phyloP scores from a whole-genome alignment of 129 eudicot species.

The Pittosporum tobira region DNA sequence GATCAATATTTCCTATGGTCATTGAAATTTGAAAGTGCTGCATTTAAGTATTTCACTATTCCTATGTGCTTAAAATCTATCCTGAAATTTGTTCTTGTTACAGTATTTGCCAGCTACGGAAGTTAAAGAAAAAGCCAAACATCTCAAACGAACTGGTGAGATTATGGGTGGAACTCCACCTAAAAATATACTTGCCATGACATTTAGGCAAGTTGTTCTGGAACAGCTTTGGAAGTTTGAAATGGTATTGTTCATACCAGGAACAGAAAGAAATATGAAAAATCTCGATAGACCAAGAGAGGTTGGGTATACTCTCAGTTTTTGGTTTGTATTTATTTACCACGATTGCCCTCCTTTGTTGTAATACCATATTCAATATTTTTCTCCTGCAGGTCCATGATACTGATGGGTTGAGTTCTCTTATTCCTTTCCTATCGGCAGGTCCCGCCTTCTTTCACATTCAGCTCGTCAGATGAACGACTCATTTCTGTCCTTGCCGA shows the following conservation, averaged over 20 bases:
- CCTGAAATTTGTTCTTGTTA: conserved; percentile 7
- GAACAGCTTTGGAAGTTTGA: conserved; percentile 66
- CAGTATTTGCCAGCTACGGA: conserved; percentile 83
- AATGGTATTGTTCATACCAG: conserved; percentile 54
- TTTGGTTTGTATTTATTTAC: conserved; percentile 5
- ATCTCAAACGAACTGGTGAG: conserved; percentile 37
- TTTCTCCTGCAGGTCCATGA: conserved; percentile 47
- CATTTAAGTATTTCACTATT: conserved; percentile 5
- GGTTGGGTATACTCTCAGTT: conserved; percentile 36
- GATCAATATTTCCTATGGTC: no score
- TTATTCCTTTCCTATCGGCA: conserved; percentile 60
- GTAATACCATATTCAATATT: conserved; percentile 28
- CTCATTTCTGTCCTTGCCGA: conserved; percentile 66
- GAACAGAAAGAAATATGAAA: conserved; percentile 66
- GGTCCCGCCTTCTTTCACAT: conserved; percentile 63
- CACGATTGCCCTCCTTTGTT: conserved; percentile 9
- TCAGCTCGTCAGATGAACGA: conserved; percentile 64
- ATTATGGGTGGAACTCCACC: conserved; percentile 39
- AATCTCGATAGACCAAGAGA: conserved; percentile 76
- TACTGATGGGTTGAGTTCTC: conserved; percentile 57
- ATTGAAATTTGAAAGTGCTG: no score
- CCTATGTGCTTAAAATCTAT: no score
- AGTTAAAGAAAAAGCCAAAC: conserved; percentile 64
- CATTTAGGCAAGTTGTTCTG: conserved; percentile 82
- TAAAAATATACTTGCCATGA: conserved; percentile 74